A percentile compares a stretch with the other conserved stretches of the same genome.
Evolutionary conservation across 257 asterid genomes (phyloP).

Genomic region (Echium plantagineum): DNA sequence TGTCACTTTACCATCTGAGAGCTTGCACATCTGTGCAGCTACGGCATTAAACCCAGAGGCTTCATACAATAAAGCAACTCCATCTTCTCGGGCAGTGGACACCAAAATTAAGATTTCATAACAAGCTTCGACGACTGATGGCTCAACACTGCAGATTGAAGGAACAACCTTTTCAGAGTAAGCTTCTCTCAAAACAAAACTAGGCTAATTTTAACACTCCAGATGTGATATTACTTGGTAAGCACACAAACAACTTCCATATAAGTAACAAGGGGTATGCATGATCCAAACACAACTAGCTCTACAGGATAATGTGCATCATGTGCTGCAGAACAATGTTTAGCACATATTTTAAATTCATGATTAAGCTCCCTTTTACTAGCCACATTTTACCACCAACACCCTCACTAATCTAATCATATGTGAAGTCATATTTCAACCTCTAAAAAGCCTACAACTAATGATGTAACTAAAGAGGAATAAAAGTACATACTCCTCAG

Average conservation of each 20-base stretch:
- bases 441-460: no score
- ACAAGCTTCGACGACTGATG: conserved; percentile 55
- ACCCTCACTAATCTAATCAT: no score
- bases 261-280: no score
- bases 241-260: no score
- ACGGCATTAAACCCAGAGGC: conserved; percentile 56
- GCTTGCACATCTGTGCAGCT: conserved; percentile 46
- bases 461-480: neutral
- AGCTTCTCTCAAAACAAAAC: no score
- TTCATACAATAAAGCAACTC: conserved; percentile 36
- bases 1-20: conserved; percentile 45
- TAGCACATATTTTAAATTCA: no score
- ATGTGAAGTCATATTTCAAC: no score
- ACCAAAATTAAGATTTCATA: conserved; percentile 63
- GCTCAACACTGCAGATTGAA: conserved; percentile 34
- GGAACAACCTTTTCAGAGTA: conserved; percentile 7
- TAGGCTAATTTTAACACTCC: no score
- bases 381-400: no score
- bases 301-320: conserved; percentile 1
- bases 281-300: neutral
- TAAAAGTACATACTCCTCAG: neutral
- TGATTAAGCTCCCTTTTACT: no score
- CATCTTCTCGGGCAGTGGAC: conserved; percentile 43
- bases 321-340: no score
- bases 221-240: no score